These are phyloP conservation scores for Taphrina pruni DNA, from an alignment of 1,139 yeast species.

Conservation along the genomic window DNA sequence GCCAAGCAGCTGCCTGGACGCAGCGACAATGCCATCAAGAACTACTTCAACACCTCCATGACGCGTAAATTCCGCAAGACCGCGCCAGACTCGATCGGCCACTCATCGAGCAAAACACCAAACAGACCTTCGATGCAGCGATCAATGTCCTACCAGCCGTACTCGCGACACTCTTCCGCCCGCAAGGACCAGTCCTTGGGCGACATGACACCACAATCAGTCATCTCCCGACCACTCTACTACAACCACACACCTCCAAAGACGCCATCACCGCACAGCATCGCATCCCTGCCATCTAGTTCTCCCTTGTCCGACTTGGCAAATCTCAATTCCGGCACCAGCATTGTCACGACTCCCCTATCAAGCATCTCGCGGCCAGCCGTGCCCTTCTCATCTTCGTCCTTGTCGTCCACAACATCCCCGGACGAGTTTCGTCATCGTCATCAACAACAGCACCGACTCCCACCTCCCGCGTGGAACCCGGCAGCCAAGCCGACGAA, in stretches of 20 bases:
- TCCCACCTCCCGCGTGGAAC: slow-evolving; percentile 8
- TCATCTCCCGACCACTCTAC: slow-evolving; percentile 7
- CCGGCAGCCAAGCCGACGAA: background rate
- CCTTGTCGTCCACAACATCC: background rate
- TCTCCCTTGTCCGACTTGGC: slow-evolving; percentile 10
- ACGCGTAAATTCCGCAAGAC: slow-evolving; percentile 22
- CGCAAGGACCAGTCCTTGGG: slow-evolving; percentile 4
- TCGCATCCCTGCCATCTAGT: slow-evolving; percentile 1
- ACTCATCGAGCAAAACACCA: slow-evolving; percentile 1
- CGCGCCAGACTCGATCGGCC: background rate
- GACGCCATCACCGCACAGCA: slow-evolving; percentile 19
- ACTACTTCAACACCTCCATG: slow-evolving; percentile 76
- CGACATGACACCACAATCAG: slow-evolving; percentile 7
- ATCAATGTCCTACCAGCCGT: slow-evolving; percentile 21
- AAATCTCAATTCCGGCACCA: background rate
- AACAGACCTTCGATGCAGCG: slow-evolving; percentile 17
- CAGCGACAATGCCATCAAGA: slow-evolving; percentile 87
- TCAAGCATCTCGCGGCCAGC: slow-evolving; percentile 6
- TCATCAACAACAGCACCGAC: background rate
- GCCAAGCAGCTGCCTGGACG: slow-evolving; percentile 81
- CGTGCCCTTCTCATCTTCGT: background rate
- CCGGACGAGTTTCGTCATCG: no score
- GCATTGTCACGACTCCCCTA: background rate
- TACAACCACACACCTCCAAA: slow-evolving; percentile 26
- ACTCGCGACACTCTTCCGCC: slow-evolving; percentile 2